A percentile compares a stretch with the other conserved stretches of the same genome.
These are phyloP conservation scores for Teunomyces kruisii DNA, from an alignment of 805 yeast species.

Conservation along the genomic window DNA sequence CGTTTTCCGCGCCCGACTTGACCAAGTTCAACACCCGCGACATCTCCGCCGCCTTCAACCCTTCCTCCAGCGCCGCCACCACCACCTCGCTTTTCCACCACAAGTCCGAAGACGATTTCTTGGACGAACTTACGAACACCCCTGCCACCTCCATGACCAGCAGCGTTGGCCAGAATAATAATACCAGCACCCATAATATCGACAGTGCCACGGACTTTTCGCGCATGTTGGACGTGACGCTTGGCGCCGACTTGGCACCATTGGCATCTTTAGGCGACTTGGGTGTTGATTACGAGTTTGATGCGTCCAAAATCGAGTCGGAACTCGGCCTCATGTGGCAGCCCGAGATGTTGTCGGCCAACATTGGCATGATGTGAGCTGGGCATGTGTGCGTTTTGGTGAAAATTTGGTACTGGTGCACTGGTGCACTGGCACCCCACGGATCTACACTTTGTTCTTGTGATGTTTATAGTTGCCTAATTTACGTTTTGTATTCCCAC, in stretches of 20 bases:
- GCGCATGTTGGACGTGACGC: background rate
- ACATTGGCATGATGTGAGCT: constrained; percentile 1
- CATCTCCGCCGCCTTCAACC: background rate
- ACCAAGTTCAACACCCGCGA: constrained; percentile 5
- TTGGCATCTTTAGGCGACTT: background rate
- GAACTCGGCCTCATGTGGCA: background rate
- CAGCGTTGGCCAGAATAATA: no score
- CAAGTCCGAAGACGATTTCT: constrained; percentile 4
- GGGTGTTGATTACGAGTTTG: background rate
- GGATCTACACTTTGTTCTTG: background rate
- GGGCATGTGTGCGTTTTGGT: no score
- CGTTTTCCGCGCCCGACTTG: constrained; percentile 20
- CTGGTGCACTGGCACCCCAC: constrained; percentile 2
- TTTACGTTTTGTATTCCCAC: background rate
- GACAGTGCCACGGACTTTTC: background rate
- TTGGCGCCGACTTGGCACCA: background rate
- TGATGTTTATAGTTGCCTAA: background rate
- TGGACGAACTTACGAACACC: background rate
- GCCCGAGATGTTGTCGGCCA: background rate
- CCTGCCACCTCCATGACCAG: background rate
- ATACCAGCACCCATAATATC: no score
- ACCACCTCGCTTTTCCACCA: constrained; percentile 11
- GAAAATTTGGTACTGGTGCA: no score
- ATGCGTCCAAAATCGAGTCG: background rate
- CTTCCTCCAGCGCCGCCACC: background rate